Conservation (phyloP, 352 stramenopile species). For the Globisporangium cystogenes region DNA sequence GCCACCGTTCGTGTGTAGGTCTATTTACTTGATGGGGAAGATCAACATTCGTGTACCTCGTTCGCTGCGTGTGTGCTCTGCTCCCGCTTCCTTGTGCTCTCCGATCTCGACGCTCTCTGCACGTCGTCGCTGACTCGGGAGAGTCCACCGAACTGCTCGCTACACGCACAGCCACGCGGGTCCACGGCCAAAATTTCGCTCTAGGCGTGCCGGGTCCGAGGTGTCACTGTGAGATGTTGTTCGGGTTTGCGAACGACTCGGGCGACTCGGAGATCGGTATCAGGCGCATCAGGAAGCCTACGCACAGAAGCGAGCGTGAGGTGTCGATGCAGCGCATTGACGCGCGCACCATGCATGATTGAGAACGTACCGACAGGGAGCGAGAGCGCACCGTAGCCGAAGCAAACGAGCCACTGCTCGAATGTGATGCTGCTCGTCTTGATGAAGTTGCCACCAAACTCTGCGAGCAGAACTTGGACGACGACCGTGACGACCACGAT, state of each 20-base stretch:
- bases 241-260: conserved; percentile 69
- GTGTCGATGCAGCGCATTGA: not conserved
- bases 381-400: conserved; percentile 54
- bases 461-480: conserved; percentile 94
- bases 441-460: conserved; percentile 91
- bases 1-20: not conserved
- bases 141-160: not conserved
- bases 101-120: not conserved
- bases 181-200: conserved; percentile 12
- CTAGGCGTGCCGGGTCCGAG: not conserved
- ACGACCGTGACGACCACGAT: conserved; percentile 91
- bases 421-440: conserved; percentile 70
- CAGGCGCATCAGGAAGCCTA: conserved; percentile 69
- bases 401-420: conserved; percentile 52
- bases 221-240: conserved; percentile 46
- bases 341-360: too few species aligned
- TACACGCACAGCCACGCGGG: not conserved
- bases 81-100: not conserved
- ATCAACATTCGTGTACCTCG: conserved; percentile 9
- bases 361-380: conserved; percentile 55
- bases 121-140: too few species aligned
- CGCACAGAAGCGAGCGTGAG: not conserved
- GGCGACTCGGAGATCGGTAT: conserved; percentile 65
- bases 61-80: conserved; percentile 3
- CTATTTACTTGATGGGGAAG: conserved; percentile 1